Evolutionary conservation across 2,329 filamentous ascomycete species (phyloP), one percentile per base, ranked within the genome.

Genomic region (Trichoderma afroharzianum): DNA sequence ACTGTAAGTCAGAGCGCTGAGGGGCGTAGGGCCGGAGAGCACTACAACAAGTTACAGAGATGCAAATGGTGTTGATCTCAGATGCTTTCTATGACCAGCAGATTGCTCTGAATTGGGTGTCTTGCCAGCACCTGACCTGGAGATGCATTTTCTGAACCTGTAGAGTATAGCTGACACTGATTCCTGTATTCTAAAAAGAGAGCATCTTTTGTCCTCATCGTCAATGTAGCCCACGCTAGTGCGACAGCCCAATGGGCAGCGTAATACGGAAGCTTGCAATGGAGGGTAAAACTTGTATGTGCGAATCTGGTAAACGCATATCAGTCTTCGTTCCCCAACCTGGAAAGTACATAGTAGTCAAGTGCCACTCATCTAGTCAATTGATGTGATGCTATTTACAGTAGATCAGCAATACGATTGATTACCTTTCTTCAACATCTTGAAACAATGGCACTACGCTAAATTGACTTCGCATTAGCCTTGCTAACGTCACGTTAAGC

Each of bases 251-350:
- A n/a, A 43, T 43, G 0, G 7, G 15, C 39, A 43, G 7, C 15
- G 15, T 43, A 43, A n/a, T 43, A 43, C 14, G 14, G 15, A 43
- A 43, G 39, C 15, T 43, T 9, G 3, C 15, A 43, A 43, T 43
- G 39, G 15, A n/a, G 15, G 15, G 36, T 1, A 43, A 18, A 43
- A 43, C 14, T 39, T 1, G 36, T 39, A 39, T 39, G 0, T 39
- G 36, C 0, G 15, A 39, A 39, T 39, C 36, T 0, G 36, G 0
- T 39, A 1, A 39, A 0, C 0, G 36, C 36, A 15, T 39, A 1
- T 39, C 36, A 39, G 36, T 18, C 39, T 43, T 43, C 39, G n/a
- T 43, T n/a, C 1, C 39, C 6, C 39, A 7, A n/a, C 39, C 15
- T 43, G 39, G 39, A 18, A 43, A 43, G 15, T 36, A 36, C 33